Conservation (phyloP, 2,329 filamentous ascomycete species). For the Huntiella decipiens region DNA sequence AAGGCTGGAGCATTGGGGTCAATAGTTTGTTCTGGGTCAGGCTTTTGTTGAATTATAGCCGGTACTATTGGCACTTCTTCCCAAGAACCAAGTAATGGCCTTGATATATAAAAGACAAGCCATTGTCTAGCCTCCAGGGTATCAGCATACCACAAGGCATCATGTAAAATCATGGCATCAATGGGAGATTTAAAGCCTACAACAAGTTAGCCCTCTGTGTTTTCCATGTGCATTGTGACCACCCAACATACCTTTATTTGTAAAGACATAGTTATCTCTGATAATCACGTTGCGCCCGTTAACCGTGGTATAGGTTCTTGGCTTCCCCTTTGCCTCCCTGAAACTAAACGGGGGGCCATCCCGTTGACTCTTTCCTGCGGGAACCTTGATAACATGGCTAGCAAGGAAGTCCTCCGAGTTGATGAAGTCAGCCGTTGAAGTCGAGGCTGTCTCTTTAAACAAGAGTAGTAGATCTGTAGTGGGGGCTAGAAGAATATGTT, state of each 20-base stretch:
- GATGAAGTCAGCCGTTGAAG: constrained; percentile 62
- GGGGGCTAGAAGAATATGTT: constrained; percentile 86
- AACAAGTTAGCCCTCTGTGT: not conserved
- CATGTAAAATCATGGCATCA: constrained; percentile 70
- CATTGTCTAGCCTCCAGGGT: constrained; percentile 80
- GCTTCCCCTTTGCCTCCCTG: constrained; percentile 77
- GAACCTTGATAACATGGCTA: constrained; percentile 69
- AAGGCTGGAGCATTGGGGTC: constrained; percentile 12
- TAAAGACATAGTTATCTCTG: constrained; percentile 84
- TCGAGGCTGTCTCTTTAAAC: constrained; percentile 71
- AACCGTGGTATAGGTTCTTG: constrained; percentile 79
- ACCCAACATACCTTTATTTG: constrained; percentile 61
- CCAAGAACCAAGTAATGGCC: constrained; percentile 65
- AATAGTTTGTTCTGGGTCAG: too few species aligned
- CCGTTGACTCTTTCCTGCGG: constrained; percentile 32
- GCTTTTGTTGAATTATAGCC: constrained; percentile 27
- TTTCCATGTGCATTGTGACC: not conserved
- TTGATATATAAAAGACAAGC: constrained; percentile 91
- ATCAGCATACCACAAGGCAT: constrained; percentile 76
- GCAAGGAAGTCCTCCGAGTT: constrained; percentile 85
- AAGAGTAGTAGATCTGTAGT: constrained; percentile 81
- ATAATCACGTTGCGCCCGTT: constrained; percentile 88
- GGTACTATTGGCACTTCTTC: constrained; percentile 56
- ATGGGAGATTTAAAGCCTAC: constrained; percentile 78
- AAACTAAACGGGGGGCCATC: constrained; percentile 34